These are phyloP conservation scores for Sordariomycetes sp. DNA, from an alignment of 2,329 filamentous ascomycete species.

Conservation along the genomic window DNA sequence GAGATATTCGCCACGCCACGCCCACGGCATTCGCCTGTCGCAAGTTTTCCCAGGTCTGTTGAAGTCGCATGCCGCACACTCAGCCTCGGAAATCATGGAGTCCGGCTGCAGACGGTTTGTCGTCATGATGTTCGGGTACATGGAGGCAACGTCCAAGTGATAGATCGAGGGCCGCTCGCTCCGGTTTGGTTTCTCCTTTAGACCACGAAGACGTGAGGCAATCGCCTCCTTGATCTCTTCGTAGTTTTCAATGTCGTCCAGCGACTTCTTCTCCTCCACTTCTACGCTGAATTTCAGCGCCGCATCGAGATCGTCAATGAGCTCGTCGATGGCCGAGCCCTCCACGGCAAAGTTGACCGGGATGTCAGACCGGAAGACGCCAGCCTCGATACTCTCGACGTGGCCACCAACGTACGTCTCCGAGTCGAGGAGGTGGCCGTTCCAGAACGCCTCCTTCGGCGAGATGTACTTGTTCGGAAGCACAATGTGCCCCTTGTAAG, in stretches of 20 bases:
- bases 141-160: slow-evolving; percentile 95
- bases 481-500: slow-evolving; percentile 83
- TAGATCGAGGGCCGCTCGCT: slow-evolving; percentile 86
- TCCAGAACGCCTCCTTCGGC: slow-evolving; percentile 88
- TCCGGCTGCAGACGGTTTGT: slow-evolving; percentile 95
- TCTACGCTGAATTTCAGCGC: slow-evolving; percentile 81
- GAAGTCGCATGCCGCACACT: slow-evolving; percentile 96
- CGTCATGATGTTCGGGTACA: slow-evolving; percentile 99
- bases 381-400: slow-evolving; percentile 97
- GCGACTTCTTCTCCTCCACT: slow-evolving; percentile 71
- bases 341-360: slow-evolving; percentile 93
- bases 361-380: slow-evolving; percentile 92
- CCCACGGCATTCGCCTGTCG: slow-evolving; percentile 88
- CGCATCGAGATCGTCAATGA: slow-evolving; percentile 75
- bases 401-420: slow-evolving; percentile 98
- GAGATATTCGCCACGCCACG: slow-evolving; percentile 95
- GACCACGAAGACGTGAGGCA: slow-evolving; percentile 51
- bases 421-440: slow-evolving; percentile 89
- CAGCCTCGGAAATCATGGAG: slow-evolving; percentile 96
- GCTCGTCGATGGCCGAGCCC: slow-evolving; percentile 76
- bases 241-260: slow-evolving; percentile 73
- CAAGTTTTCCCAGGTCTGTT: slow-evolving; percentile 96
- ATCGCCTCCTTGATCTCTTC: slow-evolving; percentile 82
- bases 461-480: slow-evolving; percentile 93
- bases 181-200: slow-evolving; percentile 77